Percentiles rank a stretch among this genome's conserved stretches.
Conservation (phyloP, 73 alveolate species). For the Blepharisma japonicum region DNA sequence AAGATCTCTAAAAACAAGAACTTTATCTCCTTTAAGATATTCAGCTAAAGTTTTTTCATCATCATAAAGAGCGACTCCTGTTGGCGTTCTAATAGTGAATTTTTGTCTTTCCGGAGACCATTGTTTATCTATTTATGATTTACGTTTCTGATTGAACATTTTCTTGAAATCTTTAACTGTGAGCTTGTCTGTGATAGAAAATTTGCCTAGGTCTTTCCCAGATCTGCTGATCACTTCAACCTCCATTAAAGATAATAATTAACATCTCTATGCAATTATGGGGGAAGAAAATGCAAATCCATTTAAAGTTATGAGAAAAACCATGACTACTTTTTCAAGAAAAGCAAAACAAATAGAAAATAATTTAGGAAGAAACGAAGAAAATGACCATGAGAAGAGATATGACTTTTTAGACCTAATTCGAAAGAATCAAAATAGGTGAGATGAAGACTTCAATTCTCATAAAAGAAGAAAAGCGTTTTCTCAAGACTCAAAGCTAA, state of each 20-base stretch:
- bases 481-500: too few relatives aligned
- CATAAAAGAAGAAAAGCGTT: too few relatives aligned
- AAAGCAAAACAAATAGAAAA: too few relatives aligned
- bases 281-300: too few relatives aligned
- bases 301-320: too few relatives aligned
- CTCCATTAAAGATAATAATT: not conserved
- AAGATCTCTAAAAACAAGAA: slow-evolving; percentile 65
- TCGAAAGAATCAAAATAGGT: too few relatives aligned
- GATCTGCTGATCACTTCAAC: not conserved
- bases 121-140: not conserved
- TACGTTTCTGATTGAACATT: slow-evolving; percentile 19
- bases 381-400: too few relatives aligned
- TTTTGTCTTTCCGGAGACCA: slow-evolving; percentile 27
- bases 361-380: too few relatives aligned
- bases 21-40: slow-evolving; percentile 24
- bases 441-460: too few relatives aligned
- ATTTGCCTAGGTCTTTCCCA: slow-evolving; percentile 24
- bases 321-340: too few relatives aligned
- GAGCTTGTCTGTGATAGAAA: not conserved
- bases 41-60: not conserved
- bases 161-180: slow-evolving; percentile 25
- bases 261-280: too few relatives aligned
- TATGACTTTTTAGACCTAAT: too few relatives aligned
- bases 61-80: slow-evolving; percentile 29
- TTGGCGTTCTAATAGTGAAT: not conserved